Evolutionary conservation across 495 filamentous ascomycete species (phyloP), one percentile per base, ranked within the genome.

Genomic region (Penicillium ochrochloron): DNA sequence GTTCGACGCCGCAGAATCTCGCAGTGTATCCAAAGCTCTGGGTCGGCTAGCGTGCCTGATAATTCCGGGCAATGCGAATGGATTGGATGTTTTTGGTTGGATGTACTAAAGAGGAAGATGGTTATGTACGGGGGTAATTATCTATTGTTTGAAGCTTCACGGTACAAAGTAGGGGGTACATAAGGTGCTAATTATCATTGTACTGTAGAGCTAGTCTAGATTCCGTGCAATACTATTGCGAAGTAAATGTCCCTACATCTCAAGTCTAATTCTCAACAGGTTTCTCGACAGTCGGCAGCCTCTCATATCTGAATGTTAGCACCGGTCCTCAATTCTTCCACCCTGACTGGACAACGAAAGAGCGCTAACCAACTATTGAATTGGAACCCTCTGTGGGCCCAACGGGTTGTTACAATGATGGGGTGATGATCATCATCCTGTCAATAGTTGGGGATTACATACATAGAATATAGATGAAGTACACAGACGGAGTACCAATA

Each of bases 41-140:
- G 67, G 60, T 66, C 63, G 57, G 67, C 42, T 66, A 66, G 61
- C 66, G 59, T 61, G 63, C 46, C 67, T 66, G 52, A 60, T 66
- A 41, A 29, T 55, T 66, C 64, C 67, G 31, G 35, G 0, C 33
- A n/a, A 48, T 48, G 46, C 41, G 51, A 39, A 63, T 42, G 35
- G 31, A 48, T n/a, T 4, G 44, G 31, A 33, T 33, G 2, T 23
- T 23, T 11, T 21, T 23, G 44, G 9, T 5, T 25, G 6, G 41
- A 21, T 48, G 19, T 12, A 25, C 42, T 3, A 44, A 48, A 48
- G 15, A 48, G 44, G 44, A 25, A 14, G 44, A 25, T 48, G 21
- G 44, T 3, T 48, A 48, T 48, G 44, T 48, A 44, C 0, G 17
- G 6, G 6, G 41, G 8, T 10, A 21, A 9, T 44, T 23, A 25